Base-by-base conservation (phyloP, 768 basidiomycete genomes). In the Exidia glandulosa region DNA sequence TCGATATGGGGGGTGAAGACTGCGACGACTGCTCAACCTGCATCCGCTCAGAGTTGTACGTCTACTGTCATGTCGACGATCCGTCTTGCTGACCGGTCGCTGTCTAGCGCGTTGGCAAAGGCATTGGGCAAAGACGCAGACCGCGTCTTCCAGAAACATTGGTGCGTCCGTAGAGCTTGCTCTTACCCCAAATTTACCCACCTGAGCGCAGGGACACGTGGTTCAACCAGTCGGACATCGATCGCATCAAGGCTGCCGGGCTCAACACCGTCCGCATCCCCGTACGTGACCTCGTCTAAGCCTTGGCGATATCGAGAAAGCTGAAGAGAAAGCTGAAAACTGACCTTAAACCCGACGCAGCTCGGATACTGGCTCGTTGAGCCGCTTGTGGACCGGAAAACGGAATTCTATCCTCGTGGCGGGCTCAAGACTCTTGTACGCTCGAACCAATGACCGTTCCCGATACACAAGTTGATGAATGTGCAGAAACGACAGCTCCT, bases 361-460 rank as follows among this genome's bases (percentile, higher is more conserved):
- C 80, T 90, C 41, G 88, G 89, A 0, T 91, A 86, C 68, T 91
- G 89, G 89, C 83, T 90, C 54, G 73, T 91, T 7, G 89, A 91
- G 67, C 76, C 75, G 2, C 73, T 91, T 7, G 88, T 90, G 0
- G 67, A 90, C 67, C 77, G 83, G 3, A 64, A 65, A 1, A 74
- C 71, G 1, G 89, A 90, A 67, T 79, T 76, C 55, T 90, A 79
- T 67, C 85, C 87, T 14, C 78, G 81, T 34, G 89, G 89, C 23
- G 89, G 89, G 31, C 76, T 91, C 33, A 59, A 65, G 2, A 79
- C 84, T 56, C 76, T 91, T 34, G 88, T 88, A 62, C 57, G 79
- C 67, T 16, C 48, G 29, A 2, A 57, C 16, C 23, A 19, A 32
- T 29, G 58, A 5, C 16, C 19, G 23, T 6, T 45, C 41, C 19